Percentiles rank a stretch among this genome's conserved stretches.
Conservation (phyloP, 495 filamentous ascomycete species). For the Tuber calosporum region DNA sequence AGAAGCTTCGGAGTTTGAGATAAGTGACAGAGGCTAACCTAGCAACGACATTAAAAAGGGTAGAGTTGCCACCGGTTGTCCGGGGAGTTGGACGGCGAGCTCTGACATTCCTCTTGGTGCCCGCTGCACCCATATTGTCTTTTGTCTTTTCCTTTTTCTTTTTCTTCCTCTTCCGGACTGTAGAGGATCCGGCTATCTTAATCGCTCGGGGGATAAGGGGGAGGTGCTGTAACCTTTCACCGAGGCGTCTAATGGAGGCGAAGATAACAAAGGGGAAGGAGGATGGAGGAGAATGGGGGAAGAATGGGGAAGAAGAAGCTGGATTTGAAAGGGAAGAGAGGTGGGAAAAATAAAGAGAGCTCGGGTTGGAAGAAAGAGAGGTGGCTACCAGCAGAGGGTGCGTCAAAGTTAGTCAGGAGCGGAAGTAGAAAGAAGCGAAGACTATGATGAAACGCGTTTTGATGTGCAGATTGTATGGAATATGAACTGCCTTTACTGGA, state of each 20-base stretch:
- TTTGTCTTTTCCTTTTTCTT: conserved; percentile 10
- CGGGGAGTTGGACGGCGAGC: conserved; percentile 31
- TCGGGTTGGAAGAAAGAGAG: conserved; percentile 19
- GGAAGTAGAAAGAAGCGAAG: conserved; percentile 26
- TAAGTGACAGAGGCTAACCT: conserved; percentile 50
- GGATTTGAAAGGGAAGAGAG: conserved; percentile 5
- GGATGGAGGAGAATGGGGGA: conserved; percentile 17
- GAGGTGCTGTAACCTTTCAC: background rate
- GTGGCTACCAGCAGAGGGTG: conserved; percentile 20
- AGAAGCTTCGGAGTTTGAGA: conserved; percentile 16
- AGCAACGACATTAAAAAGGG: conserved; percentile 53
- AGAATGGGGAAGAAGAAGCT: conserved; percentile 14
- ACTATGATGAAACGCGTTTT: conserved; percentile 35
- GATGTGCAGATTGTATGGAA: conserved; percentile 28
- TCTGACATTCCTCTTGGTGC: conserved; percentile 42
- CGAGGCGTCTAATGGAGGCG: background rate
- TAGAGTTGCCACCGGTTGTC: conserved; percentile 43
- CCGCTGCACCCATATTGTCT: conserved; percentile 28
- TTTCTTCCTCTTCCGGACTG: background rate
- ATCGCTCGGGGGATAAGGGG: background rate
- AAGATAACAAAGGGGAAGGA: background rate
- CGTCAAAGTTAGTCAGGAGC: conserved; percentile 14
- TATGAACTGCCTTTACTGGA: conserved; percentile 24
- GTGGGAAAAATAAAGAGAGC: conserved; percentile 8
- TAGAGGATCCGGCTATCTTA: background rate